Conservation (phyloP, 2,329 filamentous ascomycete species). For the Rhynchosporium secalis region DNA sequence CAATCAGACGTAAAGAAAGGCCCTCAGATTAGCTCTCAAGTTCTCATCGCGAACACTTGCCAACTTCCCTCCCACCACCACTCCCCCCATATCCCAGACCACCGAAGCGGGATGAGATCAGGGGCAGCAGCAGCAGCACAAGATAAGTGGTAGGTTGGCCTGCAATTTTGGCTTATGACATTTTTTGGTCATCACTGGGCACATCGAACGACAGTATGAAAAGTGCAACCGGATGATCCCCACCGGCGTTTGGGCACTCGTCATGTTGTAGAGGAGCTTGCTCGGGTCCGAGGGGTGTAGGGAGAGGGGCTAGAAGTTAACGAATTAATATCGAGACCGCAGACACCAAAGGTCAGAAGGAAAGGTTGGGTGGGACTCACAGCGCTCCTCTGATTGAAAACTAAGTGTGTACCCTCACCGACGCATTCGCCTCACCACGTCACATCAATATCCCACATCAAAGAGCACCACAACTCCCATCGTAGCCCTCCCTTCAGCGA, state of each 20-base stretch:
- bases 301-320: conserved; percentile 1
- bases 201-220: conserved; percentile 10
- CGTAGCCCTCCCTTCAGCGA: conserved; percentile 21
- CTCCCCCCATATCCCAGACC: not conserved
- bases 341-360: not conserved
- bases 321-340: not conserved
- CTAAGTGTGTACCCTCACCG: conserved; percentile 39
- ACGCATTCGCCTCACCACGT: conserved; percentile 23
- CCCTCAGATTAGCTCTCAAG: conserved; percentile 45
- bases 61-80: conserved; percentile 17
- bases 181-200: conserved; percentile 42
- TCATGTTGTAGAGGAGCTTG: not conserved
- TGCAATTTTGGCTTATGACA: conserved; percentile 45
- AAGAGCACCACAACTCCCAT: conserved; percentile 27
- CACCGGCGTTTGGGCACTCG: not conserved
- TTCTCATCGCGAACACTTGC: conserved; percentile 43
- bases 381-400: conserved; percentile 43
- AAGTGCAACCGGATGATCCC: not conserved
- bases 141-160: conserved; percentile 38
- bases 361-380: conserved; percentile 28
- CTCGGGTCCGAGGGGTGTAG: not conserved
- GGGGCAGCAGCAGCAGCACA: conserved; percentile 15
- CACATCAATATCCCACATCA: conserved; percentile 21
- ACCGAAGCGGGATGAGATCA: not conserved
- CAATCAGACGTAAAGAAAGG: conserved; percentile 23